phyloP scores from a whole-genome alignment of 2,329 filamentous ascomycete genomes.

The Cercospora janseana region DNA sequence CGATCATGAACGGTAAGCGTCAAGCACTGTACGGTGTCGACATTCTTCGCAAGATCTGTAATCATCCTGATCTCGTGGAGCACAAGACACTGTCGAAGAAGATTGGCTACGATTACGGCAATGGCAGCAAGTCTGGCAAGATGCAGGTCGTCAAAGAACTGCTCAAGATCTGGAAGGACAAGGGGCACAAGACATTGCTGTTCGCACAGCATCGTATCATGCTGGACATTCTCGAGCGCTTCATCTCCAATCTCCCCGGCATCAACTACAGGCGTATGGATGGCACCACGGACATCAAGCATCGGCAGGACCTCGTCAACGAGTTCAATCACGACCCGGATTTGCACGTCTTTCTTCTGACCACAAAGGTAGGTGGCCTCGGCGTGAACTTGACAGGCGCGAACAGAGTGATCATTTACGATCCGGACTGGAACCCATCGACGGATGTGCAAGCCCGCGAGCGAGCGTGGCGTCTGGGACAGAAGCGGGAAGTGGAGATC shows the following conservation, averaged over 20 bases:
- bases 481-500: slow-evolving; percentile 92
- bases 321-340: slow-evolving; percentile 80
- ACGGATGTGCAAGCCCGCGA: slow-evolving; percentile 94
- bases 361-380: slow-evolving; percentile 90
- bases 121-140: slow-evolving; percentile 78
- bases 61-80: slow-evolving; percentile 86
- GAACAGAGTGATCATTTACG: slow-evolving; percentile 94
- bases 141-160: slow-evolving; percentile 91
- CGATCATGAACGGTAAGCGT: slow-evolving; percentile 70
- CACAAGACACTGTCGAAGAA: slow-evolving; percentile 60
- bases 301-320: slow-evolving; percentile 86
- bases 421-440: slow-evolving; percentile 98
- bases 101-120: slow-evolving; percentile 72
- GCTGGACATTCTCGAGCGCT: slow-evolving; percentile 88
- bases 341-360: slow-evolving; percentile 85
- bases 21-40: slow-evolving; percentile 89
- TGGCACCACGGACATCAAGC: slow-evolving; percentile 82
- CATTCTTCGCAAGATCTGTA: slow-evolving; percentile 91
- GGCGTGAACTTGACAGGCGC: slow-evolving; percentile 94
- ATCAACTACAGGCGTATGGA: slow-evolving; percentile 89
- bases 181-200: slow-evolving; percentile 90
- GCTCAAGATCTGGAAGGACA: slow-evolving; percentile 81
- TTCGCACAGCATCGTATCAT: slow-evolving; percentile 94
- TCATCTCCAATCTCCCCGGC: slow-evolving; percentile 64
- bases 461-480: slow-evolving; percentile 90